These are phyloP conservation scores for Marasmius oreades DNA, from an alignment of 1,284 basidiomycete genomes.

Conservation along the genomic window DNA sequence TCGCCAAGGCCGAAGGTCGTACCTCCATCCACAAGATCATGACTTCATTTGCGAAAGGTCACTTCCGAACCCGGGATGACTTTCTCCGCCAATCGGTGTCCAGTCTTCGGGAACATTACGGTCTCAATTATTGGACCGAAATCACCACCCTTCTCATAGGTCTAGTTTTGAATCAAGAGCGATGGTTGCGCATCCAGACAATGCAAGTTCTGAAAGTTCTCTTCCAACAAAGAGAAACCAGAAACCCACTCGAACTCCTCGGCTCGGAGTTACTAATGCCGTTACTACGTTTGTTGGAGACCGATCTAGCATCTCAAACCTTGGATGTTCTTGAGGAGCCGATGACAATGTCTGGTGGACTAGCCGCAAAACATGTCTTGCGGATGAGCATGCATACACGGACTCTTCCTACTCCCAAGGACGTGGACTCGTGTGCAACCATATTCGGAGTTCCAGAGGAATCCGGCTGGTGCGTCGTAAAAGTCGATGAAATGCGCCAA, in stretches of 20 bases:
- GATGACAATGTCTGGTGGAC: slow-evolving; percentile 72
- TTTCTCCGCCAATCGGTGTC: slow-evolving; percentile 88
- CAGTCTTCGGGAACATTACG: slow-evolving; percentile 82
- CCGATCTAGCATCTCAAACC: slow-evolving; percentile 81
- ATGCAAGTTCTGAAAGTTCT: slow-evolving; percentile 89
- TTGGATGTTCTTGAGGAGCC: slow-evolving; percentile 92
- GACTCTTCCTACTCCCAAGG: slow-evolving; percentile 34
- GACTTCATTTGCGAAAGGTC: slow-evolving; percentile 82
- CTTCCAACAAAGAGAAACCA: slow-evolving; percentile 82
- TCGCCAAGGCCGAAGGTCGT: slow-evolving; percentile 73
- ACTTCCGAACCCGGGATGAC: slow-evolving; percentile 92
- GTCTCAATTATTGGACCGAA: slow-evolving; percentile 65
- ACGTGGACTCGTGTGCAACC: slow-evolving; percentile 53
- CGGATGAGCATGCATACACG: slow-evolving; percentile 78
- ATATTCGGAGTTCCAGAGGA: slow-evolving; percentile 81
- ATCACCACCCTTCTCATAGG: slow-evolving; percentile 82
- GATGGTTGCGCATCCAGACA: slow-evolving; percentile 79
- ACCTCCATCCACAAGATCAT: slow-evolving; percentile 83
- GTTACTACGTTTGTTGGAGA: slow-evolving; percentile 80
- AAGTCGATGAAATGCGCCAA: slow-evolving; percentile 56
- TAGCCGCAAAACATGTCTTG: slow-evolving; percentile 79
- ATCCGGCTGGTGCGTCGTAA: slow-evolving; percentile 84
- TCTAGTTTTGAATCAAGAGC: slow-evolving; percentile 80
- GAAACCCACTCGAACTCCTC: slow-evolving; percentile 68
- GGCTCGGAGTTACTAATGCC: slow-evolving; percentile 91